Conservation (phyloP, 1,139 yeast species). For the Barnettozyma hawaiiensis region DNA sequence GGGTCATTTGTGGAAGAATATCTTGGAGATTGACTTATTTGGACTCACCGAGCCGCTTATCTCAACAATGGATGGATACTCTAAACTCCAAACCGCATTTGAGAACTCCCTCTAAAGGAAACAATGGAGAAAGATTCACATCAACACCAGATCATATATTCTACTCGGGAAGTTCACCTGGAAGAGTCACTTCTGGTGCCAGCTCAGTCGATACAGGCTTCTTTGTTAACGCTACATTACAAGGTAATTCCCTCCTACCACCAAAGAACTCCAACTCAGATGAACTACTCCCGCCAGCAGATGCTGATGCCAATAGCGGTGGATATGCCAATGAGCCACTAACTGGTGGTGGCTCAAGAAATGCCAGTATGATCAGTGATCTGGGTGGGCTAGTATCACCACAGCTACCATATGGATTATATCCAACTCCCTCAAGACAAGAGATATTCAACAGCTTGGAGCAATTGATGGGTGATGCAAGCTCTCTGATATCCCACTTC, state of each 20-base stretch:
- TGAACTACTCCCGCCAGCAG: neutral
- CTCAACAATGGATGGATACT: neutral
- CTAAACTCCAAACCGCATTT: neutral
- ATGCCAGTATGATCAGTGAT: conserved; percentile 1
- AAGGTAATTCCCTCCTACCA: conserved; percentile 9
- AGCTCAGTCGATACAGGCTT: conserved; percentile 23
- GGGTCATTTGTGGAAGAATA: conserved; percentile 26
- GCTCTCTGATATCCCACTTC: conserved; percentile 11
- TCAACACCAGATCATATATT: neutral
- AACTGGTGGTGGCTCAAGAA: conserved; percentile 6
- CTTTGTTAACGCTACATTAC: conserved; percentile 13
- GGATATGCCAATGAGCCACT: conserved; percentile 3
- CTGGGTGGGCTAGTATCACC: neutral
- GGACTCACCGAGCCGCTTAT: conserved; percentile 8
- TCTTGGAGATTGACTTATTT: conserved; percentile 24
- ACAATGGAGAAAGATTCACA: neutral
- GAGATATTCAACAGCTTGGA: conserved; percentile 21
- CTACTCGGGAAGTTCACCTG: neutral
- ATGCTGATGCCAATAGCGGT: neutral
- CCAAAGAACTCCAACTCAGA: conserved; percentile 5
- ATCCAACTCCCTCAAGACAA: conserved; percentile 14
- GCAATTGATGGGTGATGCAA: conserved; percentile 20
- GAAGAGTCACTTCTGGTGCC: conserved; percentile 1
- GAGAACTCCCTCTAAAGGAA: neutral
- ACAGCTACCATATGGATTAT: neutral